Conservation (phyloP, 371 early-diverging fungal species). For the Mucor saturninus region DNA sequence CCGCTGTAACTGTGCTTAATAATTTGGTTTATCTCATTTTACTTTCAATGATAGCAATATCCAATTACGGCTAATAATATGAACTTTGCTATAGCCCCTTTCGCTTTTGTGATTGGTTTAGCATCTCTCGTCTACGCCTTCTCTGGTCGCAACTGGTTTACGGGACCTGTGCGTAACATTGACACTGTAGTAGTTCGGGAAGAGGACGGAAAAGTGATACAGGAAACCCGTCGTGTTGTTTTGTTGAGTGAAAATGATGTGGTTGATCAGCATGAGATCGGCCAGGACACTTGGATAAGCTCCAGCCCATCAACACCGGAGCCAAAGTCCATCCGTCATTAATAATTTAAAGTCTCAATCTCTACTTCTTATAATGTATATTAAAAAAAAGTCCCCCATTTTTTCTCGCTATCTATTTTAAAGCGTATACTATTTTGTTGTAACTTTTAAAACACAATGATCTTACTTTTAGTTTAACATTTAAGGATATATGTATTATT, state of each 20-base stretch:
- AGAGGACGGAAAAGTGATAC: conserved; percentile 18
- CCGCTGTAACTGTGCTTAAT: neutral
- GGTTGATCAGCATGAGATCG: conserved; percentile 1
- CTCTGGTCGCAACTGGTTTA: conserved; percentile 64
- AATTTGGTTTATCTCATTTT: neutral
- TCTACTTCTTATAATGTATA: too few relatives aligned
- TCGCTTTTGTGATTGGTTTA: conserved; percentile 42
- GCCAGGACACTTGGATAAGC: neutral
- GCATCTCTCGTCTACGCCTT: conserved; percentile 52
- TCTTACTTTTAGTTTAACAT: too few relatives aligned
- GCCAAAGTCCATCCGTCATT: neutral
- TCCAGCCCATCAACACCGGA: neutral
- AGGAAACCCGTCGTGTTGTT: conserved; percentile 13
- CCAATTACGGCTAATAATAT: conserved; percentile 62
- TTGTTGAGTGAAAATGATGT: conserved; percentile 8
- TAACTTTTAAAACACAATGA: too few relatives aligned
- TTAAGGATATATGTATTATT: too few relatives aligned
- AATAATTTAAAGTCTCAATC: neutral
- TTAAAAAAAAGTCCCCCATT: too few relatives aligned
- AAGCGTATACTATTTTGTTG: too few relatives aligned
- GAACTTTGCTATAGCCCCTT: conserved; percentile 59
- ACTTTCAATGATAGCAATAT: conserved; percentile 18
- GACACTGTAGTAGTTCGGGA: conserved; percentile 12
- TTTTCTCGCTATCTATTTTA: too few relatives aligned
- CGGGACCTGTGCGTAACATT: conserved; percentile 50